These are phyloP conservation scores for Cubamyces lactineus DNA, from an alignment of 768 basidiomycete species.

Conservation along the genomic window DNA sequence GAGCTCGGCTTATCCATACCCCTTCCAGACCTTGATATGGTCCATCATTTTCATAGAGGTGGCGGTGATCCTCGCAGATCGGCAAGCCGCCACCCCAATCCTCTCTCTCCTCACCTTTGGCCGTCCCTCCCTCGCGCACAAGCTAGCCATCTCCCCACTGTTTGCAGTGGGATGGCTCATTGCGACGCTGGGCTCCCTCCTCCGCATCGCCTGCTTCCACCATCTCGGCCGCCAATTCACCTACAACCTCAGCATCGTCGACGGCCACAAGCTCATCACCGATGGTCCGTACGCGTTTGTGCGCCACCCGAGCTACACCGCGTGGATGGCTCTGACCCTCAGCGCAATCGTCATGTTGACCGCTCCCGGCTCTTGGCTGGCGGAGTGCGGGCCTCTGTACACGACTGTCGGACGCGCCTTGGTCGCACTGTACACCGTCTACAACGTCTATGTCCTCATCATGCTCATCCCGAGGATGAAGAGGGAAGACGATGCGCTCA, in stretches of 20 bases:
- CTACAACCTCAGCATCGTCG: constrained; percentile 18
- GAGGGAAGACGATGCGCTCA: constrained; percentile 3
- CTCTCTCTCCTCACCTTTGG: constrained; percentile 1
- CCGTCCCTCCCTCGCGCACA: not conserved
- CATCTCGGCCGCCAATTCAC: constrained; percentile 26
- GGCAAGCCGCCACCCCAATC: not conserved
- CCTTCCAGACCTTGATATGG: not conserved
- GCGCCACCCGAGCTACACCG: constrained; percentile 27
- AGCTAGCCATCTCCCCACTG: not conserved
- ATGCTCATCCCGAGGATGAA: not conserved
- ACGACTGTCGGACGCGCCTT: not conserved
- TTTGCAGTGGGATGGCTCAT: constrained; percentile 1
- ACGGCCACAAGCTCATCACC: constrained; percentile 23
- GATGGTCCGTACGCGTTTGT: constrained; percentile 23
- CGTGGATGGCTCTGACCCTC: not conserved
- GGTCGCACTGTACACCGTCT: not conserved
- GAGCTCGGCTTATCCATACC: not conserved
- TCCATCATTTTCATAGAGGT: not conserved
- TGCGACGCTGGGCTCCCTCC: not conserved
- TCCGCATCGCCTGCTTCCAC: constrained; percentile 8
- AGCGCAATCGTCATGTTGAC: not conserved
- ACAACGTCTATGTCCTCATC: not conserved
- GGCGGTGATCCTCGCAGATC: not conserved
- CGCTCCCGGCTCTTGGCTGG: constrained; percentile 8
- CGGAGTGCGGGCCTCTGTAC: not conserved